Percentiles rank a stretch among this genome's conserved stretches.
Evolutionary conservation across 257 asterid species (phyloP).

Genomic region (Plectranthus barbatus): DNA sequence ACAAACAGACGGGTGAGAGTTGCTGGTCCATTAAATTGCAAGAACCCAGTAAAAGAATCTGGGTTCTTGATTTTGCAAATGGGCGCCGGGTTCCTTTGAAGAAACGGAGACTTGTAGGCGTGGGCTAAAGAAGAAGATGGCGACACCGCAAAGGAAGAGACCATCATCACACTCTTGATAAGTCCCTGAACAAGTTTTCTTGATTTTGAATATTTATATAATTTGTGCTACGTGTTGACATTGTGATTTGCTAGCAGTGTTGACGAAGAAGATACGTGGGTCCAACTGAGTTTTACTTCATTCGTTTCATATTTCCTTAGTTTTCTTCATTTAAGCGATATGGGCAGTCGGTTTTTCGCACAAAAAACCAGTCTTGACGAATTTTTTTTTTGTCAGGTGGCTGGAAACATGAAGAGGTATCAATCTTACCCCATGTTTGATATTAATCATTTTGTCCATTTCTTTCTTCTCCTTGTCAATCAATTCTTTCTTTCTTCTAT

Average conservation of each 20-base stretch:
- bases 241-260: background rate
- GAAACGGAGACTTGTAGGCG: slow-evolving; percentile 14
- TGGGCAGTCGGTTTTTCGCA: too few relatives aligned
- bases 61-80: slow-evolving; percentile 16
- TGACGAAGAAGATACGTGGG: slow-evolving; percentile 15
- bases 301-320: background rate
- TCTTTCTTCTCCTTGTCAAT: too few relatives aligned
- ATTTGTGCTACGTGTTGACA: background rate
- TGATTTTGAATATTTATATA: background rate
- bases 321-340: too few relatives aligned
- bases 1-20: background rate
- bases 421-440: too few relatives aligned
- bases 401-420: too few relatives aligned
- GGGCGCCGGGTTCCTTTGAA: slow-evolving; percentile 1
- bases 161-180: slow-evolving; percentile 15
- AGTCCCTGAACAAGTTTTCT: background rate
- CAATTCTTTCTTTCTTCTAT: too few relatives aligned
- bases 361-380: too few relatives aligned
- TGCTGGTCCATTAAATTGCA: background rate
- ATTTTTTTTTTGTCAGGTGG: too few relatives aligned
- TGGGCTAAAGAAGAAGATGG: slow-evolving; percentile 25
- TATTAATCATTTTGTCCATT: too few relatives aligned
- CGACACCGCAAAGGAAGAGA: slow-evolving; percentile 17
- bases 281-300: background rate
- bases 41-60: background rate